Evolutionary conservation across 2,329 filamentous ascomycete genomes (phyloP).

Genomic region (Sporothrix phasma): DNA sequence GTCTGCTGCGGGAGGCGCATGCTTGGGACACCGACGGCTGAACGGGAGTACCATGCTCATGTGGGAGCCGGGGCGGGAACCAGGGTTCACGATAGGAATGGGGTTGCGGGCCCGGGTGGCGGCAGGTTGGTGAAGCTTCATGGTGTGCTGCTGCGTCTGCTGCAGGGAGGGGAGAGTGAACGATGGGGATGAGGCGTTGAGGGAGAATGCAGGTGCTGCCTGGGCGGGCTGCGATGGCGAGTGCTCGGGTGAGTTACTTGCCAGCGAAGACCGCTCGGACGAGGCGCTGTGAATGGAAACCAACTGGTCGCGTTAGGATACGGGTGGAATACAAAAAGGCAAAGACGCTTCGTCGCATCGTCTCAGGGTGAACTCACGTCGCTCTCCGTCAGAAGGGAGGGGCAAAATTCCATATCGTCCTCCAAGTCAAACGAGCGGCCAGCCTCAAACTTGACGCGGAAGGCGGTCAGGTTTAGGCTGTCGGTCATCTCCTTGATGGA

Average conservation of each 20-base stretch:
- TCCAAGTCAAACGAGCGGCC: slow-evolving; percentile 91
- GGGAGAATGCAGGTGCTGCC: slow-evolving; percentile 66
- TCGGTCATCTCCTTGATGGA: slow-evolving; percentile 81
- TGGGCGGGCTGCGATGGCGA: slow-evolving; percentile 81
- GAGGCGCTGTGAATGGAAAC: slow-evolving; percentile 82
- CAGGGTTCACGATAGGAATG: slow-evolving; percentile 88
- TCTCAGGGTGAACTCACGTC: slow-evolving; percentile 55
- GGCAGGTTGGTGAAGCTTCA: slow-evolving; percentile 81
- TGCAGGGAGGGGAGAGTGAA: slow-evolving; percentile 54
- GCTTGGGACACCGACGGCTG: slow-evolving; percentile 59
- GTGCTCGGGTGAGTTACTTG: slow-evolving; percentile 84
- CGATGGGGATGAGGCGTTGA: slow-evolving; percentile 56
- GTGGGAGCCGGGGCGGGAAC: slow-evolving; percentile 56
- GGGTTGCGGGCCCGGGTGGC: slow-evolving; percentile 86
- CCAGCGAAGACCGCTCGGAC: slow-evolving; percentile 89
- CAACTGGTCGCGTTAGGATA: slow-evolving; percentile 44
- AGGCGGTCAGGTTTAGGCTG: slow-evolving; percentile 62
- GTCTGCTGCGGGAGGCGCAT: slow-evolving; percentile 45
- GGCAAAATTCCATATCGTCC: slow-evolving; percentile 93
- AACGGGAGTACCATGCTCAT: slow-evolving; percentile 69
- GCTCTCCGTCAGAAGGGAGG: slow-evolving; percentile 80
- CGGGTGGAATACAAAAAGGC: background rate
- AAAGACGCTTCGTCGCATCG: background rate
- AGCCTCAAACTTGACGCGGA: slow-evolving; percentile 81
- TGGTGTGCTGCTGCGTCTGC: slow-evolving; percentile 50